Evolutionary conservation across 257 asterid species (phyloP).

Genomic region (Oldenlandia corymbosa): DNA sequence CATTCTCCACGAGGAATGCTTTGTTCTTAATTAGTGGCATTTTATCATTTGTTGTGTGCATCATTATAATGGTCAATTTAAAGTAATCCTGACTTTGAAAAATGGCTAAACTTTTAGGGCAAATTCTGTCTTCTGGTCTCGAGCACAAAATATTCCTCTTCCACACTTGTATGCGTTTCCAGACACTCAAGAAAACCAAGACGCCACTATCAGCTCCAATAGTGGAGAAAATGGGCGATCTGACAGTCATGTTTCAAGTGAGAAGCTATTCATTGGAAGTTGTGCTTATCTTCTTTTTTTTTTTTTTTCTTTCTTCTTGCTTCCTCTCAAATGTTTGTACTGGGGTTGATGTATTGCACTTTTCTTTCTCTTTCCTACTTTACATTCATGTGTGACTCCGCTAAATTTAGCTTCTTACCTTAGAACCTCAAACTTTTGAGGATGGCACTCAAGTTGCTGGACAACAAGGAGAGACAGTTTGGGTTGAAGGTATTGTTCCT

Average conservation of each 20-base stretch:
- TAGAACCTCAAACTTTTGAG: constrained; percentile 13
- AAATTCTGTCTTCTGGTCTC: constrained; percentile 91
- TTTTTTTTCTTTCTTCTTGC: constrained; percentile 11
- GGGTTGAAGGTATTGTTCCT: constrained; percentile 96
- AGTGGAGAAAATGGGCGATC: constrained; percentile 21
- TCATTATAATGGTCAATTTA: neutral
- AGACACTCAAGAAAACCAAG: constrained; percentile 35
- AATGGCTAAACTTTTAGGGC: constrained; percentile 59
- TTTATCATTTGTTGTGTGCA: neutral
- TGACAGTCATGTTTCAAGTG: constrained; percentile 24
- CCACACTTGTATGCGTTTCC: constrained; percentile 54
- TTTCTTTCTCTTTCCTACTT: constrained; percentile 3
- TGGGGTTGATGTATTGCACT: neutral
- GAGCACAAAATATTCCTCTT: constrained; percentile 85
- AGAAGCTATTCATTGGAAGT: constrained; percentile 30
- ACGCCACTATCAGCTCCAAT: constrained; percentile 11
- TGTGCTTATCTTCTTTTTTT: constrained; percentile 23
- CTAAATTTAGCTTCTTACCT: constrained; percentile 10
- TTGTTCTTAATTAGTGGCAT: constrained; percentile 2
- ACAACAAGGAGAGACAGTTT: constrained; percentile 50
- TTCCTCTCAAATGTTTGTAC: constrained; percentile 12
- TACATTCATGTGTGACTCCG: neutral
- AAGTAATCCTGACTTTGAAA: constrained; percentile 24
- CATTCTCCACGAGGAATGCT: constrained; percentile 10
- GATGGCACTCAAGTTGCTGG: constrained; percentile 39